Evolutionary conservation across 2,329 filamentous ascomycete species (phyloP), one percentile per base, ranked within the genome.

Genomic region (Dactylellina drechsleri): DNA sequence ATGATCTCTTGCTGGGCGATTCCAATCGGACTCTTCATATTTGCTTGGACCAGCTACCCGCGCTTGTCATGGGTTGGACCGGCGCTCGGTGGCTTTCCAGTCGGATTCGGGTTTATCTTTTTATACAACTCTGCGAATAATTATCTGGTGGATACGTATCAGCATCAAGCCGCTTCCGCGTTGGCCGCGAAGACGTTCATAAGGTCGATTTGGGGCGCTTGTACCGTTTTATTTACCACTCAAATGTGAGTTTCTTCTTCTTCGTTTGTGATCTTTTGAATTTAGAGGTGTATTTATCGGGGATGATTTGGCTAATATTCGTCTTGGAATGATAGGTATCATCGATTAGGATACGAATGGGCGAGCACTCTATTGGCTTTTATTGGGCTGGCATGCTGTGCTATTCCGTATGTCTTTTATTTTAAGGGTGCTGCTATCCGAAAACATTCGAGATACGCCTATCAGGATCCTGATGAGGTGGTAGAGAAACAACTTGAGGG

Each of bases 21-120:
- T 56, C 88, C 88, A 0, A 83, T 89, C 58, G 88, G 88, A 0
- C 82, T 90, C 4, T 90, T 90, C 81, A 88, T 90, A 77, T 90
- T 90, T 79, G 88, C 87, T 0, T 90, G 88, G 88, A 87, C 87
- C 0, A 91, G 89, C 0, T 93, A 92, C 81, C 80, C 85, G 0
- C 77, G 82, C 0, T 80, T 93, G 0, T 86, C 85, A 77, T 94
- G 91, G 90, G 85, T 88, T 12, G 92, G 91, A 0, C 91, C 92
- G 0, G 85, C 86, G 7, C 85, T 93, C 74, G 91, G 89, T 62
- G 91, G 91, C 40, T 86, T 89, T 80, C 87, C 88, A 12, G 88
- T 93, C 62, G 91, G 91, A 10, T 92, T 93, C 79, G 91, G 91
- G 72, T 92, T 93, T 83, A 92, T 93, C 82, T 92, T 93, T 84